phyloP scores from a whole-genome alignment of 441 rosid species.

The Rhodomyrtus psidioides region DNA sequence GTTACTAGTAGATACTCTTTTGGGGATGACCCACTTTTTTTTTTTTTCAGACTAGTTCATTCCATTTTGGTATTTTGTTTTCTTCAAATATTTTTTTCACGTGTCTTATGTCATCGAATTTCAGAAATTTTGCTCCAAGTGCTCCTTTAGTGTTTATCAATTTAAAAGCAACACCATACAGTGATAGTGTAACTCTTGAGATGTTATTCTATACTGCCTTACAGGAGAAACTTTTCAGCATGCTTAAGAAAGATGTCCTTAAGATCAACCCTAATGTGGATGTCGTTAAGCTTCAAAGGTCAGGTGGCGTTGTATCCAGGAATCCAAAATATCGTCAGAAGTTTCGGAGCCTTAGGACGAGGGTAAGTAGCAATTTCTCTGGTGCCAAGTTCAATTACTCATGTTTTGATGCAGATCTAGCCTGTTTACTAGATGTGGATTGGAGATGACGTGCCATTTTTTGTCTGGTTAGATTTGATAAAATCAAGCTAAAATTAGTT shows the following conservation, averaged over 20 bases:
- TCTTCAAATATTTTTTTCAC: background rate
- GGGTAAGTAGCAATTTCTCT: constrained; percentile 32
- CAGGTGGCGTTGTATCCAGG: constrained; percentile 89
- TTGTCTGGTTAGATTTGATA: background rate
- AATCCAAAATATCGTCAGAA: constrained; percentile 50
- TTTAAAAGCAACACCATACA: background rate
- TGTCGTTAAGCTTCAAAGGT: constrained; percentile 82
- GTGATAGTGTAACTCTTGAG: background rate
- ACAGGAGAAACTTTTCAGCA: constrained; percentile 93
- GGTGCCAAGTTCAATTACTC: background rate
- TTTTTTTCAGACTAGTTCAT: background rate
- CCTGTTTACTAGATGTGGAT: background rate
- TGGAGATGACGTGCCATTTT: background rate
- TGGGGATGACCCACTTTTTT: background rate
- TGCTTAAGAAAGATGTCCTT: constrained; percentile 57
- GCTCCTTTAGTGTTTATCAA: background rate
- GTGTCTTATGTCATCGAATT: background rate
- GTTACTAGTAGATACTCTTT: background rate
- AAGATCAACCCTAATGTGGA: constrained; percentile 62
- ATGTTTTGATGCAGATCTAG: background rate
- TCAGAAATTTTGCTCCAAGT: background rate
- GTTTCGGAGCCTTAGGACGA: constrained; percentile 51
- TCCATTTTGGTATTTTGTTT: background rate
- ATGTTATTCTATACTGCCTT: background rate
- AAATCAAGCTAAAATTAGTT: background rate